Base-by-base conservation (phyloP, 1,139 yeast genomes). In the Debaryomyces subglobosus region DNA sequence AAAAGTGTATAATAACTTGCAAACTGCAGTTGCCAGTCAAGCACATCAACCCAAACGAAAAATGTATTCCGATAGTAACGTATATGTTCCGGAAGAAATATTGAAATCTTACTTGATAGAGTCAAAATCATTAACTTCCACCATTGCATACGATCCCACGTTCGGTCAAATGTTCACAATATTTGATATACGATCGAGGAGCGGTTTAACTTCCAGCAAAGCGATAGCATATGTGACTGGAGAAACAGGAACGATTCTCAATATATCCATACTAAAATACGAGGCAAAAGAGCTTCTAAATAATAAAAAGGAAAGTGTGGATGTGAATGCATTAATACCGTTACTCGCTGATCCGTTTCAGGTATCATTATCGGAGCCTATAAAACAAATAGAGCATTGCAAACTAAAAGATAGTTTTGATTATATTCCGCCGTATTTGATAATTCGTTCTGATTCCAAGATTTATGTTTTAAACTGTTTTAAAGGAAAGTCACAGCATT, bases 61-160 rank as follows among this genome's bases (percentile, higher is more conserved):
- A 34, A 43, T 43, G 41, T 40, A 47, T 38, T 21, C 49, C 12
- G 51, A 46, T 39, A 27, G 43, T 5, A 34, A 49, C 5, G 36
- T 53, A 10, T 63, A 58, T 44, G 46, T 71, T 3, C 72, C 76
- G 0, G 49, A 54, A 16, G 59, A 58, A 6, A 53, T 71, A 12
- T 39, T 69, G 27, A 57, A 58, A 41, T 60, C 72, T 5, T 61
- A 55, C 43, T 38, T 53, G 21, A 54, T 55, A 8, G 72, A 68
- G 39, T 61, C 74, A 12, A 56, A 56, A 13, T 48, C 62, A 1
- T 51, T 69, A 16, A 52, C 59, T 0, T 69, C 75, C 1, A 45
- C 56, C 2, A 51, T 60, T 13, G 69, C 74, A 2, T 73, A 67
- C 51, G 80, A 77, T 53, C 79, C 82, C 0, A 63, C 69, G 0